phyloP scores from a whole-genome alignment of 1,284 basidiomycete species.

The Ustilago xerochloae region DNA sequence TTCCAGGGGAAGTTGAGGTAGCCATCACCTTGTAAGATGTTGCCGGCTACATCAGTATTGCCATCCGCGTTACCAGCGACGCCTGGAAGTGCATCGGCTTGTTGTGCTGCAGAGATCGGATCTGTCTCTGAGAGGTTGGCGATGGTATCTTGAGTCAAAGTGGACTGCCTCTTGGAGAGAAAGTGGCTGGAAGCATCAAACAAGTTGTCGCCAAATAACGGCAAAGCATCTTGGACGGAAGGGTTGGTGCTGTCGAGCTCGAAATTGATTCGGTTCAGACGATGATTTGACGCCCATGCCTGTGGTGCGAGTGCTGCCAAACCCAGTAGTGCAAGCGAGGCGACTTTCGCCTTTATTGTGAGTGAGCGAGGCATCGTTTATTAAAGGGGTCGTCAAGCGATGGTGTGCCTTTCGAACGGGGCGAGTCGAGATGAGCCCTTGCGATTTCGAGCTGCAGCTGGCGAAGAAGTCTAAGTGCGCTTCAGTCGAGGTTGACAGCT shows the following conservation, averaged over 20 bases:
- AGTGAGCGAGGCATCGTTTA: constrained; percentile 9
- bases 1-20: constrained; percentile 36
- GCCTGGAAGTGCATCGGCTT: constrained; percentile 29
- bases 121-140: constrained; percentile 21
- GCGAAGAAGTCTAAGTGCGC: no score
- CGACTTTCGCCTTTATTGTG: constrained; percentile 11
- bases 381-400: not conserved
- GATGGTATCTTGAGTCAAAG: constrained; percentile 14
- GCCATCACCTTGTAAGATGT: constrained; percentile 38
- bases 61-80: constrained; percentile 24
- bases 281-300: constrained; percentile 26
- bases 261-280: constrained; percentile 39
- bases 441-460: not conserved
- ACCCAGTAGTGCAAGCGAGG: constrained; percentile 19
- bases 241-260: constrained; percentile 10
- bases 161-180: constrained; percentile 23
- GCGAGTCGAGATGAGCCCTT: not conserved
- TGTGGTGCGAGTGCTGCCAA: constrained; percentile 11
- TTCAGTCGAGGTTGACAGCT: no score
- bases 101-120: constrained; percentile 24
- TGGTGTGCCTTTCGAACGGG: not conserved
- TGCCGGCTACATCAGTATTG: constrained; percentile 21
- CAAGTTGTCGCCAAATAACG: constrained; percentile 16
- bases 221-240: constrained; percentile 7
- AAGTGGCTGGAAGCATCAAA: not conserved